Percentiles rank a stretch among this genome's conserved stretches.
Evolutionary conservation across 495 filamentous ascomycete genomes (phyloP).

Genomic region (Lophiostoma macrostomum): DNA sequence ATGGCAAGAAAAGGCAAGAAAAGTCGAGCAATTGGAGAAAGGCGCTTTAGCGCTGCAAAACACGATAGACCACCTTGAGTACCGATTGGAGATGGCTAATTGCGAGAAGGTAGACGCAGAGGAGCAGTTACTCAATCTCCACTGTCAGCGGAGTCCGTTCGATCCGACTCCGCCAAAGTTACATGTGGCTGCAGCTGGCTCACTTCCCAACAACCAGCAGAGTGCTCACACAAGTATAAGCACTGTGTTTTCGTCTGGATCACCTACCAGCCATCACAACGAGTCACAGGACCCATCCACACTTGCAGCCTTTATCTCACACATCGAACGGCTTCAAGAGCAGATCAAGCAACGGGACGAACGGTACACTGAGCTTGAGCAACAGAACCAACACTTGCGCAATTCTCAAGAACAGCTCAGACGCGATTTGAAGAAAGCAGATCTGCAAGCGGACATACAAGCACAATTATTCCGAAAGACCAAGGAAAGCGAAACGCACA

Average conservation of each 20-base stretch:
- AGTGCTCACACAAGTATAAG: constrained; percentile 25
- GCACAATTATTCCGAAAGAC: constrained; percentile 16
- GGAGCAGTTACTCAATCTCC: constrained; percentile 24
- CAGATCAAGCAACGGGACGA: constrained; percentile 28
- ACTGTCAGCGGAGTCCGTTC: constrained; percentile 8
- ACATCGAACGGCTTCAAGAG: constrained; percentile 31
- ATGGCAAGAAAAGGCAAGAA: constrained; percentile 26
- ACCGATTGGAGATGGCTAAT: constrained; percentile 28
- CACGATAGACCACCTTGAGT: constrained; percentile 28
- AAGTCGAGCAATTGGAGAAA: constrained; percentile 24
- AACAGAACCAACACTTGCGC: constrained; percentile 9
- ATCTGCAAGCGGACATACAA: constrained; percentile 21
- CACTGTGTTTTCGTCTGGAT: constrained; percentile 23
- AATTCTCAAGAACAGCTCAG: neutral
- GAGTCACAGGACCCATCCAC: constrained; percentile 18
- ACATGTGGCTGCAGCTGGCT: neutral
- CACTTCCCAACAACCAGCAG: neutral
- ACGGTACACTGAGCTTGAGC: constrained; percentile 5
- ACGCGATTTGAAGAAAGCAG: constrained; percentile 10
- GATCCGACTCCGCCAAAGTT: constrained; percentile 6
- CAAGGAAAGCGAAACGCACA: constrained; percentile 19
- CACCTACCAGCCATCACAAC: constrained; percentile 7
- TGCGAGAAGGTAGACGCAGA: constrained; percentile 26
- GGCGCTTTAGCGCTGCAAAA: constrained; percentile 23
- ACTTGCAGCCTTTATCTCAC: constrained; percentile 24